Evolutionary conservation across 129 eudicot species (phyloP).

Genomic region (Smallanthus sonchifolius): DNA sequence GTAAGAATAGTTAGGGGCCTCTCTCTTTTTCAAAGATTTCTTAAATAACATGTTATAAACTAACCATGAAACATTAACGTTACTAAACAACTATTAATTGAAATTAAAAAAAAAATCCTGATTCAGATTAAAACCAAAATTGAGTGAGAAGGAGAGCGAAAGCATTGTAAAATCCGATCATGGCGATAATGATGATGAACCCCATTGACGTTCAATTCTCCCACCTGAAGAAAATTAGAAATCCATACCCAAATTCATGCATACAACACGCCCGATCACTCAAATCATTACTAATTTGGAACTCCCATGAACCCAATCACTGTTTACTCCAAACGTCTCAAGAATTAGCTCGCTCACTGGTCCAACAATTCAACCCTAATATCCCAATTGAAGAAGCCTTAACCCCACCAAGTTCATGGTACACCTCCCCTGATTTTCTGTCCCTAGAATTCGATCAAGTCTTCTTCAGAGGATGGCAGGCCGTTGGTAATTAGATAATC

Average conservation of each 20-base stretch:
- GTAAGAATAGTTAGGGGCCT: no score
- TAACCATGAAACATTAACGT: no score
- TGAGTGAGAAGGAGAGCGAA: background rate
- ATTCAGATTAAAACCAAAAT: background rate
- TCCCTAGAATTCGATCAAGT: constrained; percentile 63
- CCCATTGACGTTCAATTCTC: constrained; percentile 18
- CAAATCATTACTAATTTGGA: constrained; percentile 7
- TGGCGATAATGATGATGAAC: constrained; percentile 29
- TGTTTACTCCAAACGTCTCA: constrained; percentile 7
- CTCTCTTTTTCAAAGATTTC: no score
- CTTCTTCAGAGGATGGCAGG: constrained; percentile 89
- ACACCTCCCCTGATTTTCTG: constrained; percentile 53
- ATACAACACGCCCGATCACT: constrained; percentile 5
- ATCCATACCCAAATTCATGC: constrained; percentile 23
- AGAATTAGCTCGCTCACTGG: constrained; percentile 26
- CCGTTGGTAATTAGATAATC: constrained; percentile 49
- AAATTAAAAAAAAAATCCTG: no score
- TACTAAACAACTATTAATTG: no score
- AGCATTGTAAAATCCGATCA: constrained; percentile 17
- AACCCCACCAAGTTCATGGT: constrained; percentile 97
- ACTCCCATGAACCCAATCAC: constrained; percentile 29
- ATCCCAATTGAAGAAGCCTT: constrained; percentile 74
- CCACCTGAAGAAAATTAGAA: constrained; percentile 16
- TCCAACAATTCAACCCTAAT: constrained; percentile 60
- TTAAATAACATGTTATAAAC: no score